Conservation (phyloP, 768 basidiomycete genomes). For the Asterophora lycoperdoides region DNA sequence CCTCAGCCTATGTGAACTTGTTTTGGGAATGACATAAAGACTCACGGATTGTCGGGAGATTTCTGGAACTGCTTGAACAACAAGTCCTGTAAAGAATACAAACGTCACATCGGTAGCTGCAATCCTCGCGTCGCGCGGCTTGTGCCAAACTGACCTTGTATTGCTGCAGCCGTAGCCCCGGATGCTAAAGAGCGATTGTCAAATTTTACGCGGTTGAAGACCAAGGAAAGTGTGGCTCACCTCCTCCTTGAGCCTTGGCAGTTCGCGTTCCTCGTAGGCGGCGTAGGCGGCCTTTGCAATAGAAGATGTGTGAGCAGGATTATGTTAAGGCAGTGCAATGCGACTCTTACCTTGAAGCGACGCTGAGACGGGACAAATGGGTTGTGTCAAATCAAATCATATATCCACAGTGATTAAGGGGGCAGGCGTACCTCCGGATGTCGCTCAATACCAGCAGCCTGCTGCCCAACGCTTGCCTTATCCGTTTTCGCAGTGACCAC, state of each 20-base stretch:
- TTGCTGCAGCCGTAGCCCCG: slow-evolving; percentile 87
- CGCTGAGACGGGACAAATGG: slow-evolving; percentile 43
- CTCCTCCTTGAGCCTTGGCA: slow-evolving; percentile 74
- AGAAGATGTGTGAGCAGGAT: slow-evolving; percentile 9
- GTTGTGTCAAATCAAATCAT: slow-evolving; percentile 2
- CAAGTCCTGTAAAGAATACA: slow-evolving; percentile 51
- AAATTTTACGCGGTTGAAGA: slow-evolving; percentile 2
- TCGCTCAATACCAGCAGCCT: slow-evolving; percentile 80
- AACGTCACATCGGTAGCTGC: slow-evolving; percentile 5
- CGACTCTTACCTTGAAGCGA: slow-evolving; percentile 70
- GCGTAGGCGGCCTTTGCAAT: slow-evolving; percentile 71
- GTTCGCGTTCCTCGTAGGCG: slow-evolving; percentile 82
- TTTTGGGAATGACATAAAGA: not conserved
- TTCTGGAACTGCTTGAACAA: slow-evolving; percentile 96
- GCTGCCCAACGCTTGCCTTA: slow-evolving; percentile 84
- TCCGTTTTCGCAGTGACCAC: slow-evolving; percentile 90
- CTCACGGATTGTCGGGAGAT: slow-evolving; percentile 91
- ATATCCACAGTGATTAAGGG: not conserved
- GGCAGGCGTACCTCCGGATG: slow-evolving; percentile 77
- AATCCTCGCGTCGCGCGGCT: not conserved
- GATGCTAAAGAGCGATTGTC: slow-evolving; percentile 49
- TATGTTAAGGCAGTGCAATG: slow-evolving; percentile 1
- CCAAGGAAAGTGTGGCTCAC: slow-evolving; percentile 34
- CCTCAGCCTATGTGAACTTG: not conserved
- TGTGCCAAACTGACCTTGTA: slow-evolving; percentile 54